phyloP scores from a whole-genome alignment of 2,329 filamentous ascomycete genomes.

The Trichoderma oligosporum region DNA sequence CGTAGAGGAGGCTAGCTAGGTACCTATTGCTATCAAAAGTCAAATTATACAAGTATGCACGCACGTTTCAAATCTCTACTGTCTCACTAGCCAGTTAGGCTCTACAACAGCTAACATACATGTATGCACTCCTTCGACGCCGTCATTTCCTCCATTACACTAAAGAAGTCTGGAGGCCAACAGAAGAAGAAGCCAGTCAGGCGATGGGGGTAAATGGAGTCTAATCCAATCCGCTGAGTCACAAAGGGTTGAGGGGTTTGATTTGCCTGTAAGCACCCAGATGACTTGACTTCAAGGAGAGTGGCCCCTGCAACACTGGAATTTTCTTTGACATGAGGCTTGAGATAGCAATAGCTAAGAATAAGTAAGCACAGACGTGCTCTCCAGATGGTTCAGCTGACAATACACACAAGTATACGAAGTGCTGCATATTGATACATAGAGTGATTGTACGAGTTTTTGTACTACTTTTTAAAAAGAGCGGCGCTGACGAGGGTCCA shows the following conservation, averaged over 20 bases:
- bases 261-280: not conserved
- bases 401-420: too few relatives aligned
- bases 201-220: not conserved
- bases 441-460: too few relatives aligned
- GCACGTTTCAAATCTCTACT: constrained; percentile 5
- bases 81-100: not conserved
- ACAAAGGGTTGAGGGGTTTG: not conserved
- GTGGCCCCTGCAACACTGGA: not conserved
- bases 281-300: too few relatives aligned
- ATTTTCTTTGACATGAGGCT: not conserved
- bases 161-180: too few relatives aligned
- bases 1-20: too few relatives aligned
- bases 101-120: not conserved
- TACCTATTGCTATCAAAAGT: not conserved
- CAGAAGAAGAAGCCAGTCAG: not conserved
- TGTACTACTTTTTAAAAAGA: too few relatives aligned
- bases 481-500: not conserved
- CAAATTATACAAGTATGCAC: not conserved
- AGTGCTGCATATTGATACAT: too few relatives aligned
- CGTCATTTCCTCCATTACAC: too few relatives aligned
- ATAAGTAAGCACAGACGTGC: constrained; percentile 2
- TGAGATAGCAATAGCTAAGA: not conserved
- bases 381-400: not conserved
- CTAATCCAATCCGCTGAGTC: not conserved
- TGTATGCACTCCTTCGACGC: too few relatives aligned